Evolutionary conservation across 2,329 filamentous ascomycete genomes (phyloP), one percentile per base, ranked within the genome.

Genomic region (Ramularia collo-cygni): DNA sequence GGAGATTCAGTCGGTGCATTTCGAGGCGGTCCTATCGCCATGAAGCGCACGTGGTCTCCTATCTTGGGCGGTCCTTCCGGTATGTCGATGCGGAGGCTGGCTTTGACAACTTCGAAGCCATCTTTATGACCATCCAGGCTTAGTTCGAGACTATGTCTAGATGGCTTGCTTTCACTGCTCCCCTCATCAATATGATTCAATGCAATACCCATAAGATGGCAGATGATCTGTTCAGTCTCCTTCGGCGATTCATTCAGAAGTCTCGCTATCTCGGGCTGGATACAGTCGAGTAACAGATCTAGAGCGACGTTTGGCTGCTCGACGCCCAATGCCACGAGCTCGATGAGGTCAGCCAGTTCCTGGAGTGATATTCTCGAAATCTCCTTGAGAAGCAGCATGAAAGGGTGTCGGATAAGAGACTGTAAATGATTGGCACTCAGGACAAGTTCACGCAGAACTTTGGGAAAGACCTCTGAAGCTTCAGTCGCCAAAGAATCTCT

Each of bases 211-310:
- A 28, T 33, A 4, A 39, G 29, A 31, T 31, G 13, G 17, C 17
- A 15, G 4, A 9, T 31, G 29, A 31, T 31, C 17, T 31, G 29
- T 9, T 31, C 14, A 9, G 17, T 16, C 13, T 31, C 29, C 29
- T 4, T 8, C n/a, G 29, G 29, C 17, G 29, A 16, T 31, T 16
- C 29, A 14, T 14, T 16, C 29, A 31, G 29, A 12, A 31, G n/a
- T 15, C 29, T 31, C 13, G 29, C 12, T 4, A 21, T 12, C 9
- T 33, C 37, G 18, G 37, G 37, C 29, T 39, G 27, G 8, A 39
- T 32, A 18, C 37, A 34, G n/a, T 39, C 37, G n/a, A 39, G 37
- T 14, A 39, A 17, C 13, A 39, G 29, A 27, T 39, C 37, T 14
- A 39, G 24, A 15, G 37, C 37, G 5, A 39, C 10, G 12, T 39